These are phyloP conservation scores for Paraphoma chrysanthemicola DNA, from an alignment of 2,329 filamentous ascomycete species.

Conservation along the genomic window DNA sequence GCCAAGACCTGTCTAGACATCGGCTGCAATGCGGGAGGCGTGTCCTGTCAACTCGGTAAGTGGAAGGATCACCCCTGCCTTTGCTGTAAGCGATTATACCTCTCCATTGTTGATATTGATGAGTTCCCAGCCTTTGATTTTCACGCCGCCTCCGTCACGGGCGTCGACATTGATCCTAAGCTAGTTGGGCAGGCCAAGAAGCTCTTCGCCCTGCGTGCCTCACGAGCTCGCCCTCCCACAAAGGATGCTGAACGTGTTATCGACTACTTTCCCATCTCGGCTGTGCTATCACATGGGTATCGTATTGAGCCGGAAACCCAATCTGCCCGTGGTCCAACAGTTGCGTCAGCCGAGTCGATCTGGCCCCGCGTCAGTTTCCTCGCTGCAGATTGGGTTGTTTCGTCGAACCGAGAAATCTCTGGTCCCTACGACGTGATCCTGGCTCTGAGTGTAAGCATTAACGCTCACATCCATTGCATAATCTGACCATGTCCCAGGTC, in stretches of 20 bases:
- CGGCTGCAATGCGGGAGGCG: constrained; percentile 49
- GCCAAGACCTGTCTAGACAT: constrained; percentile 48
- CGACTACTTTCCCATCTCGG: constrained; percentile 48
- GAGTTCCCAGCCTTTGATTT: constrained; percentile 45
- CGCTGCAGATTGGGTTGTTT: constrained; percentile 42
- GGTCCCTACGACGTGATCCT: constrained; percentile 46
- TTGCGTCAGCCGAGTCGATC: constrained; percentile 19
- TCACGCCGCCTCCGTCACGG: constrained; percentile 45
- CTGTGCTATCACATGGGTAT: constrained; percentile 42
- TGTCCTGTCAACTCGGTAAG: constrained; percentile 49
- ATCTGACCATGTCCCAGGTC: constrained; percentile 22
- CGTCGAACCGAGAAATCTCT: constrained; percentile 27
- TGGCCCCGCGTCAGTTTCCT: constrained; percentile 41
- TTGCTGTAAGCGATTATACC: constrained; percentile 40
- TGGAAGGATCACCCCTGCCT: constrained; percentile 30
- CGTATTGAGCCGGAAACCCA: constrained; percentile 32
- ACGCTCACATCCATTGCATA: neutral
- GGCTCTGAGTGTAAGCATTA: constrained; percentile 32
- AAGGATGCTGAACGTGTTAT: constrained; percentile 16
- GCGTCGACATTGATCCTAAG: constrained; percentile 48
- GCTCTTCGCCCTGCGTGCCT: constrained; percentile 46
- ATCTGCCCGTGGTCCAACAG: constrained; percentile 14
- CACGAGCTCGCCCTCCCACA: constrained; percentile 38
- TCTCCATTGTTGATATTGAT: constrained; percentile 37
- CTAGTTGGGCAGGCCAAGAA: constrained; percentile 46